Base-by-base conservation (phyloP, 257 asterid species). In the Gardenia jasminoides region DNA sequence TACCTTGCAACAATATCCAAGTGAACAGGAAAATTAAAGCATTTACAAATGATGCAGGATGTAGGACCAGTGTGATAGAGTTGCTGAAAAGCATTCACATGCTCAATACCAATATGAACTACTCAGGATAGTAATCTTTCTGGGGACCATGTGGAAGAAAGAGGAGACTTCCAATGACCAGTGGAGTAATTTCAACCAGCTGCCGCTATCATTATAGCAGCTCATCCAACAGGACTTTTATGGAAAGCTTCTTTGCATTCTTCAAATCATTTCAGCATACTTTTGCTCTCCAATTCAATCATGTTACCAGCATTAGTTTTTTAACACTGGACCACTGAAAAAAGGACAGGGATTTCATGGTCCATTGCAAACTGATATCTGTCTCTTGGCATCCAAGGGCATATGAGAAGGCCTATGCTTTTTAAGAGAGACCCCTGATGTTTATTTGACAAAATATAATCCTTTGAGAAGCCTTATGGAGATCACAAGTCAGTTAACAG, bases 121-220 rank as follows among this genome's bases (percentile, higher is more conserved):
- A 10, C 72, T 31, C 22, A 31, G 46, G 43, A 79, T 8, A 47
- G 67, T 9, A 58, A 79, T 62, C 58, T 70, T 76, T 8, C 3
- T 36, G 56, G 74, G 82, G 78, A 79, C 78, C 79, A 72, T 73
- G 24, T 16, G 68, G 58, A 39, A 67, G 33, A 26, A 64, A 39
- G 41, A 56, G 59, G 71, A 75, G 61, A 61, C 78, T 36, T 13
- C 9, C 41, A 75, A 52, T 75, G 69, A 10, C 59, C 79, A 31
- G 20, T 28, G 68, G 24, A 36, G 70, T 36, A 19, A 58, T 72
- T 64, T 24, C 78, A 62, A 20, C 19, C 11, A 7, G 76, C 76
- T 47, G 52, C 31, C 50, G 50, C 52, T 15, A 77, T 67, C 62
- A 77, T 70, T 59, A 69, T 78, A 74, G 81, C 69, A 77, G 75